These are phyloP conservation scores for Amanita brunnescens DNA, from an alignment of 768 basidiomycete species.

Conservation along the genomic window DNA sequence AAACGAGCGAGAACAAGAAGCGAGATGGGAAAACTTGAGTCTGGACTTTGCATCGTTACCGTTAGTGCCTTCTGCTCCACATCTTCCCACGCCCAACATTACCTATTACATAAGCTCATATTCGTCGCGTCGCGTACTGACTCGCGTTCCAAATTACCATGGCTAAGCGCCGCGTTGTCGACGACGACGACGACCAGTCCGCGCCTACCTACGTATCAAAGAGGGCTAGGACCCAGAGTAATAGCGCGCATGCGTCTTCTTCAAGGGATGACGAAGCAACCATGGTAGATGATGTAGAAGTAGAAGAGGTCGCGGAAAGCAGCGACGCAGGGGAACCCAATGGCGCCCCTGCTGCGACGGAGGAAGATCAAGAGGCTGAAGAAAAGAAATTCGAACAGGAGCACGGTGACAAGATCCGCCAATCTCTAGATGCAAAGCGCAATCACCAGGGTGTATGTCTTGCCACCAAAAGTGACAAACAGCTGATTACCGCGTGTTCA, in stretches of 20 bases:
- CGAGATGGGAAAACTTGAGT: no score
- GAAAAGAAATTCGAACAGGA: constrained; percentile 60
- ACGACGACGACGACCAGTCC: constrained; percentile 35
- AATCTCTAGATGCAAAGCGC: constrained; percentile 40
- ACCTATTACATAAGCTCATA: constrained; percentile 2
- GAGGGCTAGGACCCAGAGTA: constrained; percentile 21
- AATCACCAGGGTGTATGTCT: constrained; percentile 38
- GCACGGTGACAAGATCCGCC: constrained; percentile 47
- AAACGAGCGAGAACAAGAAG: constrained; percentile 2
- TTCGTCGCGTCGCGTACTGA: background rate
- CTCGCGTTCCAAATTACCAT: no score
- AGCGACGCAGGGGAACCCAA: constrained; percentile 17
- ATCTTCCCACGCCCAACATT: background rate
- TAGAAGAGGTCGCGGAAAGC: constrained; percentile 18
- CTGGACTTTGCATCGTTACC: no score
- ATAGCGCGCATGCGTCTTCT: constrained; percentile 14
- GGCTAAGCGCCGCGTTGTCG: constrained; percentile 44
- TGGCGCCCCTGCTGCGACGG: constrained; percentile 19
- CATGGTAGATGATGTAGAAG: constrained; percentile 22
- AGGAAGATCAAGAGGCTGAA: constrained; percentile 41
- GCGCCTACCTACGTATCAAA: constrained; percentile 23
- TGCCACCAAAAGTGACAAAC: constrained; percentile 3
- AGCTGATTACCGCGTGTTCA: constrained; percentile 21
- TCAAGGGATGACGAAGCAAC: constrained; percentile 22
- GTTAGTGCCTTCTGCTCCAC: no score